A percentile compares a stretch with the other conserved stretches of the same genome.
Conservation (phyloP, 768 basidiomycete species). For the Serpula lacrymans region DNA sequence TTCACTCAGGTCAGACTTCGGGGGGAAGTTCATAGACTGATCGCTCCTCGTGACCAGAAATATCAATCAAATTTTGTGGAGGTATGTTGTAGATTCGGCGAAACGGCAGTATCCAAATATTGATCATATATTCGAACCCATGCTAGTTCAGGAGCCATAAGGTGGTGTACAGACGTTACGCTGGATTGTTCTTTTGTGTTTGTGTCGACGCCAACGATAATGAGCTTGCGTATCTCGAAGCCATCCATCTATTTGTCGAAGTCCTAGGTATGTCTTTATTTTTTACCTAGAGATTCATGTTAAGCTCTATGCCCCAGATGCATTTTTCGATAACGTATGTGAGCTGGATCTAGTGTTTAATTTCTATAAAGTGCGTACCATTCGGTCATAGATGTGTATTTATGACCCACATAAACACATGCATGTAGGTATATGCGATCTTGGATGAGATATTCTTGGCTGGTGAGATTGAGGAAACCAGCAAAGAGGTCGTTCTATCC, state of each 20-base stretch:
- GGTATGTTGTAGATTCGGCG: constrained; percentile 46
- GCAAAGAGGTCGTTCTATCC: constrained; percentile 91
- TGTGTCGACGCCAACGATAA: constrained; percentile 99
- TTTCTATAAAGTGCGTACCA: constrained; percentile 79
- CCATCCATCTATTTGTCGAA: constrained; percentile 97
- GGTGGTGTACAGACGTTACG: constrained; percentile 94
- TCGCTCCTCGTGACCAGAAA: constrained; percentile 96
- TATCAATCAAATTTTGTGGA: constrained; percentile 99
- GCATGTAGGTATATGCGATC: constrained; percentile 88
- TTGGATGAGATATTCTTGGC: constrained; percentile 98
- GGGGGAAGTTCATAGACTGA: constrained; percentile 93
- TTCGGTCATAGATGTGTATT: background rate
- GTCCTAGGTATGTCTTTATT: constrained; percentile 71
- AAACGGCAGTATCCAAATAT: background rate
- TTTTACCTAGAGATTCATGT: background rate
- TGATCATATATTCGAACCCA: constrained; percentile 6
- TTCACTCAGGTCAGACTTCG: constrained; percentile 75
- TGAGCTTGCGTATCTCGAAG: constrained; percentile 94
- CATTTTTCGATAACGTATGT: constrained; percentile 99
- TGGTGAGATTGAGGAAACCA: constrained; percentile 97
- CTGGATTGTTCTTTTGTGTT: constrained; percentile 95
- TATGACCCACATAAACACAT: background rate
- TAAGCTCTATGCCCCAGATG: constrained; percentile 54
- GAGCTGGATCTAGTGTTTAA: constrained; percentile 98
- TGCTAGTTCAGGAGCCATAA: constrained; percentile 95